Evolutionary conservation across 1,284 basidiomycete genomes (phyloP).

Genomic region (Naganishia albida): DNA sequence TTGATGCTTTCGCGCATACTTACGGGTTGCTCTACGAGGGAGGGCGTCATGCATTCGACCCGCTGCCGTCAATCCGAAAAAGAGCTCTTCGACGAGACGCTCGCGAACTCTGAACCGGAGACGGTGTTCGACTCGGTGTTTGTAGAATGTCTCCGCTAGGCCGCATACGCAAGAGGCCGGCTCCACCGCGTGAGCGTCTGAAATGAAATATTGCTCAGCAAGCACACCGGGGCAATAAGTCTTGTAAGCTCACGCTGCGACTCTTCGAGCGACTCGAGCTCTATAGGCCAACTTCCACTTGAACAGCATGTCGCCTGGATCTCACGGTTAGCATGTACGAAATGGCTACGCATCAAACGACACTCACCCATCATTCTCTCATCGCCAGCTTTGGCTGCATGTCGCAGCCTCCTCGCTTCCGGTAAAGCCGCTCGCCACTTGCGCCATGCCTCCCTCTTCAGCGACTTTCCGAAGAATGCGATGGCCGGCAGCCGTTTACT

Average conservation of each 20-base stretch:
- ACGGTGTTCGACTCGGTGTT: conserved; percentile 15
- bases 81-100: conserved; percentile 12
- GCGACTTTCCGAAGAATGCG: conserved; percentile 19
- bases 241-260: conserved; percentile 26
- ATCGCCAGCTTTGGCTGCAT: conserved; percentile 12
- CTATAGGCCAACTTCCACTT: conserved; percentile 33
- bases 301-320: conserved; percentile 27
- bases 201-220: background rate
- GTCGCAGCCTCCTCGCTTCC: conserved; percentile 27
- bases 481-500: conserved; percentile 33
- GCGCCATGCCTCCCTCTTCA: conserved; percentile 31
- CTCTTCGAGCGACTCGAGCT: conserved; percentile 31
- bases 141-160: conserved; percentile 13
- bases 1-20: too few relatives aligned
- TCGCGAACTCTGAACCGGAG: conserved; percentile 9
- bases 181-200: conserved; percentile 22
- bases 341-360: background rate
- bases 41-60: background rate
- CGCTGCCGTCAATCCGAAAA: conserved; percentile 13
- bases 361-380: conserved; percentile 27
- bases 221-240: too few relatives aligned
- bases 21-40: background rate
- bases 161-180: conserved; percentile 22
- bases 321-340: background rate
- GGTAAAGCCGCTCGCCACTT: conserved; percentile 29